These are phyloP conservation scores for Tricholoma terreum DNA, from an alignment of 768 basidiomycete genomes.

Conservation along the genomic window DNA sequence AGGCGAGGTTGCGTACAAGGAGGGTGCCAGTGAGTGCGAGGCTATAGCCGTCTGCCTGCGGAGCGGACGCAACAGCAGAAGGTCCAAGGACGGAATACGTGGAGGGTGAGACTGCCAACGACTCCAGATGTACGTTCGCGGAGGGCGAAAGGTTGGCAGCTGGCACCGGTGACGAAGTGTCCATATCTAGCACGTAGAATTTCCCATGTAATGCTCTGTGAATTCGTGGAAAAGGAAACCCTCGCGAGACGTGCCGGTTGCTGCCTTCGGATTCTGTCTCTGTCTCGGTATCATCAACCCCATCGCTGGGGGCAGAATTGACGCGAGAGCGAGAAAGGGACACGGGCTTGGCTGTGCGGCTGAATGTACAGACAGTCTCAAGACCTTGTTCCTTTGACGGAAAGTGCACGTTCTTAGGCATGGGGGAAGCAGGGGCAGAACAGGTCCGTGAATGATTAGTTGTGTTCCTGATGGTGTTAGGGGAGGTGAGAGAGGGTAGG, in stretches of 20 bases:
- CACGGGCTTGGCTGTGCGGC: slow-evolving; percentile 66
- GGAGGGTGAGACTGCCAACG: slow-evolving; percentile 11
- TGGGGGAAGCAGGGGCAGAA: slow-evolving; percentile 64
- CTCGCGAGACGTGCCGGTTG: neutral
- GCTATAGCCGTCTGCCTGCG: too few relatives aligned
- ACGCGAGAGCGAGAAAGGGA: slow-evolving; percentile 32
- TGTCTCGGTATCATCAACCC: slow-evolving; percentile 46
- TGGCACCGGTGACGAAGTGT: slow-evolving; percentile 25
- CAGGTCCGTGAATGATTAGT: slow-evolving; percentile 29
- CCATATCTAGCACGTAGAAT: slow-evolving; percentile 19
- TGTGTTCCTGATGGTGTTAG: neutral
- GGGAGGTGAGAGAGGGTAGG: slow-evolving; percentile 6
- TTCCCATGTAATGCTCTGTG: neutral
- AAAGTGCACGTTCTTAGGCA: slow-evolving; percentile 87
- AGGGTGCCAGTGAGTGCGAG: slow-evolving; percentile 44
- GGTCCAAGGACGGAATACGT: neutral
- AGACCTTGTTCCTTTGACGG: slow-evolving; percentile 59
- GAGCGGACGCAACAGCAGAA: too few relatives aligned
- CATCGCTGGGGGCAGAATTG: neutral
- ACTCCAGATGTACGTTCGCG: slow-evolving; percentile 34
- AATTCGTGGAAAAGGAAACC: slow-evolving; percentile 24
- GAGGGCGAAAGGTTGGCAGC: slow-evolving; percentile 12
- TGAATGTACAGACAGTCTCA: slow-evolving; percentile 60
- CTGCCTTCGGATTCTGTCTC: slow-evolving; percentile 41
- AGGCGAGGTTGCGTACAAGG: slow-evolving; percentile 81